Evolutionary conservation across 139 green algal genomes (phyloP).

Genomic region (Micromonas pusilla): DNA sequence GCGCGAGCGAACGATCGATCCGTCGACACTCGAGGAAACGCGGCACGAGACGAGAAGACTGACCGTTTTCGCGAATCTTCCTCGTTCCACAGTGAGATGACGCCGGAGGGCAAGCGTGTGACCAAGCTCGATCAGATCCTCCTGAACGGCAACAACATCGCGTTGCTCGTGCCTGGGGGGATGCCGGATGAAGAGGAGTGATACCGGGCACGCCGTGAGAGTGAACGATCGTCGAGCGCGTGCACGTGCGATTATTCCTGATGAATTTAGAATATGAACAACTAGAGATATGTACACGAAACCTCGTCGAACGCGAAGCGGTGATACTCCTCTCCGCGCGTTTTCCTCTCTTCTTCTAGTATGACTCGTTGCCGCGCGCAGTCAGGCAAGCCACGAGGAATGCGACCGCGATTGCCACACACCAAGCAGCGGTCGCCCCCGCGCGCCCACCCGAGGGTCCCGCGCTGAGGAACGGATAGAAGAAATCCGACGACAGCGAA

Average conservation of each 20-base stretch:
- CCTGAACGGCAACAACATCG: constrained; percentile 98
- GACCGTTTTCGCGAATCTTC: constrained; percentile 11
- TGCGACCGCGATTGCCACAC: not conserved
- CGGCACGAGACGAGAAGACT: not conserved
- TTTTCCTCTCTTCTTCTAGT: not conserved
- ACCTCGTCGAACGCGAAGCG: no score
- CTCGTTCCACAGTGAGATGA: constrained; percentile 55
- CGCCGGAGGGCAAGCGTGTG: constrained; percentile 60
- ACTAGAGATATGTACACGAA: no score
- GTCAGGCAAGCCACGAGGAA: not conserved
- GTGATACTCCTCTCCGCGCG: no score
- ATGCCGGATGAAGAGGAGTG: not conserved
- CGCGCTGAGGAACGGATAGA: constrained; percentile 3
- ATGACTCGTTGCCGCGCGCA: not conserved
- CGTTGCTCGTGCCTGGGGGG: constrained; percentile 77
- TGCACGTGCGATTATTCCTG: no score
- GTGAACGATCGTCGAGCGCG: no score
- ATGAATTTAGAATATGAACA: no score
- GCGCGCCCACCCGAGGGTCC: not conserved
- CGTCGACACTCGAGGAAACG: no score
- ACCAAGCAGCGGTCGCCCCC: not conserved
- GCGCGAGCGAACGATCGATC: no score
- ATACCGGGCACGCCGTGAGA: no score
- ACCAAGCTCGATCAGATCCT: constrained; percentile 85
- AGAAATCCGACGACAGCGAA: not conserved